phyloP scores from a whole-genome alignment of 2,329 filamentous ascomycete genomes.

The Calonectria naviculata region DNA sequence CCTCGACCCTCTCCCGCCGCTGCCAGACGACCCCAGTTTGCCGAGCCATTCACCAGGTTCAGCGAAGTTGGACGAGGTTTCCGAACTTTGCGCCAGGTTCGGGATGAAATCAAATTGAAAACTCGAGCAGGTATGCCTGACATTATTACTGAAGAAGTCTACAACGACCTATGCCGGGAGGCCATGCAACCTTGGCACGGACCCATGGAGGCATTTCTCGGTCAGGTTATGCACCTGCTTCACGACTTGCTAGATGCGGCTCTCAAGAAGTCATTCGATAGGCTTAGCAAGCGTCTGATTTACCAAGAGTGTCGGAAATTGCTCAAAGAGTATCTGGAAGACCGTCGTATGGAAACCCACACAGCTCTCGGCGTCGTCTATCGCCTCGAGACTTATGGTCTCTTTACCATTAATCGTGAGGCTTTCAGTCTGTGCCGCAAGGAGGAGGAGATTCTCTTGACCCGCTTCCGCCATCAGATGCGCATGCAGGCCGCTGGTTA shows the following conservation, averaged over 20 bases:
- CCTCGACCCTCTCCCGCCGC: conserved; percentile 23
- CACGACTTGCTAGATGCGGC: conserved; percentile 57
- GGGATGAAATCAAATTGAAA: conserved; percentile 63
- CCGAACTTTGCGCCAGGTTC: conserved; percentile 62
- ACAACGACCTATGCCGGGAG: conserved; percentile 67
- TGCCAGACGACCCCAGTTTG: conserved; percentile 33
- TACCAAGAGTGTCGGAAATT: conserved; percentile 59
- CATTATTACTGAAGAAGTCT: conserved; percentile 69
- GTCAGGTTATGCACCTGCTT: conserved; percentile 60
- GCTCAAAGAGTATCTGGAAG: conserved; percentile 56
- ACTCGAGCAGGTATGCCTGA: conserved; percentile 68
- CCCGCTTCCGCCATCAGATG: conserved; percentile 59
- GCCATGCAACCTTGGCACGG: conserved; percentile 68
- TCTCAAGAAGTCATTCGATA: conserved; percentile 59
- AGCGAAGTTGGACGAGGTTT: conserved; percentile 52
- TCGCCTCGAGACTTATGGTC: conserved; percentile 62
- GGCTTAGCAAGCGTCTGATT: conserved; percentile 59
- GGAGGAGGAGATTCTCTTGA: conserved; percentile 58
- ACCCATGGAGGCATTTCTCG: conserved; percentile 62
- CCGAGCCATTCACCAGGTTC: conserved; percentile 53
- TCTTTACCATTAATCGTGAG: conserved; percentile 68
- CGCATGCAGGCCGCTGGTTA: conserved; percentile 57
- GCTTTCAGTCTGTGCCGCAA: conserved; percentile 58
- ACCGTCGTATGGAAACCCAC: conserved; percentile 49
- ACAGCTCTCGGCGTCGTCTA: conserved; percentile 57